Base-by-base conservation (phyloP, 2,329 filamentous ascomycete genomes). In the Lachnellula arida region DNA sequence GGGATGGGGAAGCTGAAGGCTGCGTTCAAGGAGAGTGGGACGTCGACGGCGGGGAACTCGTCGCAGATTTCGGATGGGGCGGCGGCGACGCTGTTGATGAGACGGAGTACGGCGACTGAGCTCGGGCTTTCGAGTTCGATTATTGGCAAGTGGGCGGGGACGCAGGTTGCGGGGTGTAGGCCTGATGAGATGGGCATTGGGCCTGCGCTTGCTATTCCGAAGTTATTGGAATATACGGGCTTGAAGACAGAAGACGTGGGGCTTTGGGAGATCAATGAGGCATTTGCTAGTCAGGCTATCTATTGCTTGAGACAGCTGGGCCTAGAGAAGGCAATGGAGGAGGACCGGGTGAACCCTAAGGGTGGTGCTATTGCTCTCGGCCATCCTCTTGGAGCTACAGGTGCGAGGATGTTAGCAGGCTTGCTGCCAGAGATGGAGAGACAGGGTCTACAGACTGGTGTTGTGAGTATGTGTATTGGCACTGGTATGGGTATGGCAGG, bases 131-230 rank as follows among this genome's bases (percentile, higher is more conserved):
- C 77, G 14, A 78, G 76, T 5, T 77, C 76, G 28, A 89, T 96
- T 66, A 85, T 95, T 56, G 92, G 88, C 37, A 91, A 88, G 71
- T 97, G 92, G 77, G 88, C 91, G 0, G 86, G 82, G 0, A 87
- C 88, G 1, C 80, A 85, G 32, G 86, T 89, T 11, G 84, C 85
- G 0, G 92, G 93, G 12, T 95, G 90, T 70, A 79, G 78, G 51
- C 92, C 93, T 0, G 91, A 96, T 68, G 91, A 96, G 79, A 97
- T 97, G 93, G 92, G 93, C 40, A 79, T 97, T 56, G 92, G 93
- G 0, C 92, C 93, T 0, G 90, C 91, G 0, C 69, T 96, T 28
- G 92, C 90, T 0, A 93, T 97, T 51, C 92, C 92, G 6, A 88
- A 87, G 70, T 78, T 96, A 19, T 78, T 97, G n/a, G 71, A 76